phyloP scores from a whole-genome alignment of 441 rosid genomes.

The Adansonia gregorii region DNA sequence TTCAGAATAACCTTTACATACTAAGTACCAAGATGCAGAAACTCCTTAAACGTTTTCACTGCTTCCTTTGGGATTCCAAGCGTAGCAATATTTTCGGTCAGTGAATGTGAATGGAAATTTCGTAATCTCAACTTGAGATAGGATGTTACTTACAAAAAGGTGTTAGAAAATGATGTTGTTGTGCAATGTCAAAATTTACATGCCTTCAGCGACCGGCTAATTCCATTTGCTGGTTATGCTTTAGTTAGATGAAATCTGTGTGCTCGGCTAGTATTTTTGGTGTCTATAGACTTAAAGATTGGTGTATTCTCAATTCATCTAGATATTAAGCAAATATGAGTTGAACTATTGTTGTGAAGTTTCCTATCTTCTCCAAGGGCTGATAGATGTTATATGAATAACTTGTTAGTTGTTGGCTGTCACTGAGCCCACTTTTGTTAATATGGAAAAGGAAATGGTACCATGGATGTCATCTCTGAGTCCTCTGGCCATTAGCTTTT shows the following conservation, averaged over 20 bases:
- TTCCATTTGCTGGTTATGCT: not conserved
- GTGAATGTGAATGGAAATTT: not conserved
- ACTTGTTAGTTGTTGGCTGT: constrained; percentile 8
- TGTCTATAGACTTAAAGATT: not conserved
- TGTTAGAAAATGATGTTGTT: not conserved
- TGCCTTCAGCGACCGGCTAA: not conserved
- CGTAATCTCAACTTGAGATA: not conserved
- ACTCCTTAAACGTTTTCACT: not conserved
- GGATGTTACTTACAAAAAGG: not conserved
- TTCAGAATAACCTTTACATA: not conserved
- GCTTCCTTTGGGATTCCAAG: not conserved
- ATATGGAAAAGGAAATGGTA: not conserved
- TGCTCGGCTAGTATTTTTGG: not conserved
- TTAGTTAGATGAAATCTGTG: not conserved
- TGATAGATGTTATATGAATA: constrained; percentile 3
- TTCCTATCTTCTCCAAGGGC: constrained; percentile 4
- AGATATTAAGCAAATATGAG: constrained; percentile 9
- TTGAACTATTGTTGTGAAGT: constrained; percentile 3
- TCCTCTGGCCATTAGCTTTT: constrained; percentile 24
- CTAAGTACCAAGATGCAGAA: not conserved
- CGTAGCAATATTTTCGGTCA: not conserved
- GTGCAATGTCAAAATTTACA: constrained; percentile 3
- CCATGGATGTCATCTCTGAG: constrained; percentile 11
- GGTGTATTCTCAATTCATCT: not conserved
- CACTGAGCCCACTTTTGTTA: not conserved